Conservation (phyloP, 768 basidiomycete genomes). For the Kwoniella pini region DNA sequence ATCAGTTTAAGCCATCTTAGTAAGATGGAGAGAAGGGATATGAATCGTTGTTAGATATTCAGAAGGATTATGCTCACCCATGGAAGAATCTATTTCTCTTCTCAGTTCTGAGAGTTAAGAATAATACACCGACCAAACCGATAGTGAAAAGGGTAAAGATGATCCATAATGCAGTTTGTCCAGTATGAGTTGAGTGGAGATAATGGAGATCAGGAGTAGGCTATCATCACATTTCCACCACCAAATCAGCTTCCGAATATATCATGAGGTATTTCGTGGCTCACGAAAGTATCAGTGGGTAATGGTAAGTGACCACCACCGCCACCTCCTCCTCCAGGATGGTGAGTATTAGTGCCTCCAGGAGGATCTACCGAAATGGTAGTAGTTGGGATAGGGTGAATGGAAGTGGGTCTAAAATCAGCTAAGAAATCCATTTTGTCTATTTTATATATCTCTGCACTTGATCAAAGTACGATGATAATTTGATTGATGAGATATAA, state of each 20-base stretch:
- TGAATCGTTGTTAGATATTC: not conserved
- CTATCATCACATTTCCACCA: constrained; percentile 18
- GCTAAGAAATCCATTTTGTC: constrained; percentile 43
- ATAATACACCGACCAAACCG: constrained; percentile 33
- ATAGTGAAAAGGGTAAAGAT: constrained; percentile 43
- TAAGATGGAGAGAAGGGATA: too few species aligned
- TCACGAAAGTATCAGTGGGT: constrained; percentile 37
- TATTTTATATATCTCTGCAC: not conserved
- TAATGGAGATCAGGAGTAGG: constrained; percentile 23
- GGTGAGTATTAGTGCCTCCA: constrained; percentile 39
- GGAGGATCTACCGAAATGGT: constrained; percentile 48
- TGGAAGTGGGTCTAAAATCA: constrained; percentile 24
- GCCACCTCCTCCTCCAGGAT: constrained; percentile 24
- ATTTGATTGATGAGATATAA: too few species aligned
- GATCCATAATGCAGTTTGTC: constrained; percentile 46
- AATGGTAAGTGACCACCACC: constrained; percentile 27
- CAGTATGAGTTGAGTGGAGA: constrained; percentile 36
- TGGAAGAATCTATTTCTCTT: constrained; percentile 50
- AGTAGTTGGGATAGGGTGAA: constrained; percentile 26
- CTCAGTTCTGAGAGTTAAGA: constrained; percentile 47
- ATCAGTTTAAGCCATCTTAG: too few species aligned
- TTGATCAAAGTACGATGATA: too few species aligned
- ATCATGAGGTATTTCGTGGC: not conserved
- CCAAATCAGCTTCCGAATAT: not conserved
- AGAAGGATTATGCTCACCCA: constrained; percentile 28